These are phyloP conservation scores for Solidago caesia DNA, from an alignment of 129 eudicot species.

Conservation along the genomic window DNA sequence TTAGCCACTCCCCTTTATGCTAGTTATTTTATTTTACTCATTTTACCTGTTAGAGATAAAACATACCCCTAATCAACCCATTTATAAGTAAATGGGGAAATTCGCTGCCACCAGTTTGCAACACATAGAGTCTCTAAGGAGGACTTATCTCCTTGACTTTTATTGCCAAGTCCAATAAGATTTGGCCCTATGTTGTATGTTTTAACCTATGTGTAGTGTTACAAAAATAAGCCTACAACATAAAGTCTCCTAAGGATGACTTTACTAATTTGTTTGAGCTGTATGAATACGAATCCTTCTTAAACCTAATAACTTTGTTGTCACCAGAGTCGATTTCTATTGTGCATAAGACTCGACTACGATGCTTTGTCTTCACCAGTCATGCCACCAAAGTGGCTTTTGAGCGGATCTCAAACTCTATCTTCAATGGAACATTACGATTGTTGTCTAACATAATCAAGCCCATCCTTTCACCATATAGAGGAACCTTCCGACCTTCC, in stretches of 20 bases:
- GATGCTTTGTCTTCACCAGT: conserved; percentile 57
- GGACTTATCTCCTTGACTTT: too few relatives aligned
- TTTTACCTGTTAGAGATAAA: not conserved
- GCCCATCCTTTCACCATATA: conserved; percentile 64
- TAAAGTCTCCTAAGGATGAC: too few relatives aligned
- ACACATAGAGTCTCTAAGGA: too few relatives aligned
- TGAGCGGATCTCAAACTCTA: conserved; percentile 45
- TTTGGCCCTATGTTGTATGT: too few relatives aligned
- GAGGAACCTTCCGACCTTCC: conserved; percentile 53
- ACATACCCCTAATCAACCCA: not conserved
- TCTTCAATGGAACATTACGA: conserved; percentile 48
- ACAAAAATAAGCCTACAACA: too few relatives aligned
- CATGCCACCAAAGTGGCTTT: conserved; percentile 54
- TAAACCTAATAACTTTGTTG: conserved; percentile 25
- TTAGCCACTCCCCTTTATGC: not conserved
- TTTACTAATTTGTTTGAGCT: conserved; percentile 1
- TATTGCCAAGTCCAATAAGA: too few relatives aligned
- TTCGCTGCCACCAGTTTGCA: too few relatives aligned
- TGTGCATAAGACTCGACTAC: conserved; percentile 44
- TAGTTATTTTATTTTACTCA: not conserved
- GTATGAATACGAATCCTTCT: conserved; percentile 38
- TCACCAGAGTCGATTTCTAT: conserved; percentile 34
- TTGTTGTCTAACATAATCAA: conserved; percentile 34
- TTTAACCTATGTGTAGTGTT: too few relatives aligned
- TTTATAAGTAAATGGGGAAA: too few relatives aligned